Conservation (phyloP, 257 asterid species). For the Ilex asprella region DNA sequence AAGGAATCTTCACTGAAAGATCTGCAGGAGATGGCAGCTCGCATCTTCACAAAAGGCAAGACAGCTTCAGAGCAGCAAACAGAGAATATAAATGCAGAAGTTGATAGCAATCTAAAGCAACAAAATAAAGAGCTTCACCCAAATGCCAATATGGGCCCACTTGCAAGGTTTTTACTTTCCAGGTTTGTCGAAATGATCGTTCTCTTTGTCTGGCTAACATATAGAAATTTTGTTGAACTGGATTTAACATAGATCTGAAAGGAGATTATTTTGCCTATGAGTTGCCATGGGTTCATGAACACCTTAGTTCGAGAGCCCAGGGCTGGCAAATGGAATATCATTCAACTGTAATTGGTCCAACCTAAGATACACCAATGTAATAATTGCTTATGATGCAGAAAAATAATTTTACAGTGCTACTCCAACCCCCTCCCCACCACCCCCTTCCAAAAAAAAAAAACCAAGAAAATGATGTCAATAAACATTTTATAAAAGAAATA, state of each 20-base stretch:
- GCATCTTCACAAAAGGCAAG: conserved; percentile 54
- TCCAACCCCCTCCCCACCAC: too few relatives aligned
- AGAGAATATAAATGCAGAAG: conserved; percentile 42
- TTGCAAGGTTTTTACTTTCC: conserved; percentile 97
- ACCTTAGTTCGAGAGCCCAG: not conserved
- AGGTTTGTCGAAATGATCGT: conserved; percentile 48
- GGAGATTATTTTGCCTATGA: not conserved
- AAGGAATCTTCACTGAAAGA: conserved; percentile 75
- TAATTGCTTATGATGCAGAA: too few relatives aligned
- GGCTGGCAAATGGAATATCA: not conserved
- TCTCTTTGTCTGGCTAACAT: not conserved
- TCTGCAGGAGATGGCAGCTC: conserved; percentile 76
- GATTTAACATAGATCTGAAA: not conserved
- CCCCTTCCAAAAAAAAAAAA: too few relatives aligned
- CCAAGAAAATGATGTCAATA: too few relatives aligned
- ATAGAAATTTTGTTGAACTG: not conserved
- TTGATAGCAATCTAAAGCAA: conserved; percentile 63
- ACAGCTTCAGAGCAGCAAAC: conserved; percentile 20
- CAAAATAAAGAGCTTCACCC: conserved; percentile 63
- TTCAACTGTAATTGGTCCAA: too few relatives aligned
- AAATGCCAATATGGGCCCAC: conserved; percentile 84
- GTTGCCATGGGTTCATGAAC: not conserved
- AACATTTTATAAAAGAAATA: too few relatives aligned
- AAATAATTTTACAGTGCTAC: too few relatives aligned
- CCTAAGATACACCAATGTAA: too few relatives aligned